Evolutionary conservation across 2,329 filamentous ascomycete genomes (phyloP).

Genomic region (Chrysosporium keratinophilum): DNA sequence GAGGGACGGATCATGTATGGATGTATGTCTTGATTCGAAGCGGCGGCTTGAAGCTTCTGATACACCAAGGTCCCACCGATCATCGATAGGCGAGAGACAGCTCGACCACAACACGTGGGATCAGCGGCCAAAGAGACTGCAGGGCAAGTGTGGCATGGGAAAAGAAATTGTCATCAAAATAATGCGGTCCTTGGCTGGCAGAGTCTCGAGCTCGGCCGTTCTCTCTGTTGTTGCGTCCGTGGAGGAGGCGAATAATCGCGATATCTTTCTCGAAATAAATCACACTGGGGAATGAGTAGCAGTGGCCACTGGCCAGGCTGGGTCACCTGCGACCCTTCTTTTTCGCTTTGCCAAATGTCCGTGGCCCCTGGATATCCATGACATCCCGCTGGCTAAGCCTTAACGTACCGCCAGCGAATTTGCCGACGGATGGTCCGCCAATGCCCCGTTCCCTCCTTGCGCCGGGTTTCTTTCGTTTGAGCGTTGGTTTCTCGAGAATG

Average conservation of each 20-base stretch:
- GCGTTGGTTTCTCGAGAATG: slow-evolving; percentile 55
- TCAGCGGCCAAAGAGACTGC: background rate
- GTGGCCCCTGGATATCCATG: slow-evolving; percentile 52
- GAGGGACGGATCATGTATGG: no score
- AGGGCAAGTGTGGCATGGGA: no score
- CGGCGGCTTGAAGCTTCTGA: slow-evolving; percentile 3
- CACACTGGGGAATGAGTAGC: background rate
- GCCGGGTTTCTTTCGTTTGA: slow-evolving; percentile 28
- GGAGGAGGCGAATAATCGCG: background rate
- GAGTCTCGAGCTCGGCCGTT: background rate
- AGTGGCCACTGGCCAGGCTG: background rate
- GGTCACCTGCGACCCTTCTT: slow-evolving; percentile 6
- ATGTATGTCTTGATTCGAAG: slow-evolving; percentile 12
- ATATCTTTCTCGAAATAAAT: background rate
- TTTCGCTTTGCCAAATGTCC: slow-evolving; percentile 18
- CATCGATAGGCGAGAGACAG: no score
- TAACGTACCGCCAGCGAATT: slow-evolving; percentile 67
- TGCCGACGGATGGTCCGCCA: slow-evolving; percentile 69
- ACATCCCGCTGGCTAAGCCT: slow-evolving; percentile 70
- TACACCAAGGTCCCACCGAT: background rate
- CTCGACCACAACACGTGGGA: background rate
- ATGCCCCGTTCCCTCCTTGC: slow-evolving; percentile 51
- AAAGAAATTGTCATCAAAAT: background rate
- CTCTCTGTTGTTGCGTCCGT: background rate
- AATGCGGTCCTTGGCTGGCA: background rate